These are phyloP conservation scores for Candida golubevii DNA, from an alignment of 805 yeast genomes.

Conservation along the genomic window DNA sequence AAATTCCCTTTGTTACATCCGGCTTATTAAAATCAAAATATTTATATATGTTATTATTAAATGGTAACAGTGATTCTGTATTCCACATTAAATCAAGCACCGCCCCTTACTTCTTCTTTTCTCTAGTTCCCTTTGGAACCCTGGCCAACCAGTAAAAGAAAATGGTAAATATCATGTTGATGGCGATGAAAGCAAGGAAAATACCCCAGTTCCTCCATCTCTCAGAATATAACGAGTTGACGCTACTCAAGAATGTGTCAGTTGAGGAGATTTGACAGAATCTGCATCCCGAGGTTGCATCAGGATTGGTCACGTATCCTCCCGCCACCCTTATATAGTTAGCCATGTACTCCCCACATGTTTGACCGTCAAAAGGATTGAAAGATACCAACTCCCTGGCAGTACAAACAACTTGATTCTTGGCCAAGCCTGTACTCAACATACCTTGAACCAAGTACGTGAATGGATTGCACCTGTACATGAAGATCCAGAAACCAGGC, in stretches of 20 bases:
- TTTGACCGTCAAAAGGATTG: conserved; percentile 49
- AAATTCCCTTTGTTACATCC: no score
- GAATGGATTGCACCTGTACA: conserved; percentile 71
- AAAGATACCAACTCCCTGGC: conserved; percentile 25
- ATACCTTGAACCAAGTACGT: conserved; percentile 49
- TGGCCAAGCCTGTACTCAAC: conserved; percentile 42
- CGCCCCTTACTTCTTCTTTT: conserved; percentile 23
- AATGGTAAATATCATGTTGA: conserved; percentile 31
- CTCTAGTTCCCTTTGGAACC: conserved; percentile 62
- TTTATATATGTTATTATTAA: conserved; percentile 1
- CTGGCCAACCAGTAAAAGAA: conserved; percentile 58
- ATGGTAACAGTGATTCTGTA: background rate
- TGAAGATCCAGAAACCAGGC: conserved; percentile 84
- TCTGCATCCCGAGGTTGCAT: conserved; percentile 52
- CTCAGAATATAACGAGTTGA: conserved; percentile 41
- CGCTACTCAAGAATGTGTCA: conserved; percentile 50
- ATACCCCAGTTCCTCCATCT: conserved; percentile 70
- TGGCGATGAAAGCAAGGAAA: conserved; percentile 43
- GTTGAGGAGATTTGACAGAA: conserved; percentile 59
- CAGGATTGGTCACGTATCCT: conserved; percentile 59
- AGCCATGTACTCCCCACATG: conserved; percentile 57
- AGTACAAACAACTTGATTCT: conserved; percentile 47
- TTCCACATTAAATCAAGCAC: background rate
- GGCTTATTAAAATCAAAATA: no score
- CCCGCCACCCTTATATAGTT: conserved; percentile 36